Percentiles rank a stretch among this genome's conserved stretches.
phyloP scores from a whole-genome alignment of 176 grass and related monocot genomes.

The Pontederia crassipes region DNA sequence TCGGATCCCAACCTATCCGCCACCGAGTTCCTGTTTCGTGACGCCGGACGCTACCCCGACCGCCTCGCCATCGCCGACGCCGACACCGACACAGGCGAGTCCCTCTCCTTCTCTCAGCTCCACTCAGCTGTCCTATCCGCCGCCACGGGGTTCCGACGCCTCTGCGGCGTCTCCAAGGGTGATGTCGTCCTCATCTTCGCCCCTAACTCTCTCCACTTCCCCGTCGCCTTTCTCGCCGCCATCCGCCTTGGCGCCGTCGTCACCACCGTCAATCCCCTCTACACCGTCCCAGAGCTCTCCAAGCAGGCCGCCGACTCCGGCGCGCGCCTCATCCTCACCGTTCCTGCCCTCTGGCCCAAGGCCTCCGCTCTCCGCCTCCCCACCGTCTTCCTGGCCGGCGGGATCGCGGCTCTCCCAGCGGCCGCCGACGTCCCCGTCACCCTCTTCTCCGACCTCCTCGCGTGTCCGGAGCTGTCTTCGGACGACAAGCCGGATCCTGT shows the following conservation, averaged over 20 bases:
- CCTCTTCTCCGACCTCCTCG: slow-evolving; percentile 46
- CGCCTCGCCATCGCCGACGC: slow-evolving; percentile 54
- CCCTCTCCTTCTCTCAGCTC: slow-evolving; percentile 48
- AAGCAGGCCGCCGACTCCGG: slow-evolving; percentile 59
- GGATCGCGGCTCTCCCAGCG: neutral
- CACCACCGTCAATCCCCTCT: slow-evolving; percentile 76
- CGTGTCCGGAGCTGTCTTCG: slow-evolving; percentile 11
- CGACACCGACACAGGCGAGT: slow-evolving; percentile 17
- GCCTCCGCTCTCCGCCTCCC: slow-evolving; percentile 38
- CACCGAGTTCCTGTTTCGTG: slow-evolving; percentile 40
- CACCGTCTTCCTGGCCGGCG: slow-evolving; percentile 44
- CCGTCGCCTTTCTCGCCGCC: slow-evolving; percentile 60
- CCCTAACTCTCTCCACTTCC: slow-evolving; percentile 70
- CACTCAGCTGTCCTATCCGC: slow-evolving; percentile 34
- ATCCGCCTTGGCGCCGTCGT: slow-evolving; percentile 54
- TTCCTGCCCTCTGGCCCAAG: slow-evolving; percentile 41
- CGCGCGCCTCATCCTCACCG: slow-evolving; percentile 47
- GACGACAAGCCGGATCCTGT: slow-evolving; percentile 37
- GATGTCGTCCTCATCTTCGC: slow-evolving; percentile 63
- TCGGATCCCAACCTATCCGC: slow-evolving; percentile 40
- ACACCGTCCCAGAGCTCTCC: slow-evolving; percentile 51
- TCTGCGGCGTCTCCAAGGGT: slow-evolving; percentile 32
- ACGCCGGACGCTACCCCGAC: slow-evolving; percentile 38
- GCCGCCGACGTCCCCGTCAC: slow-evolving; percentile 19
- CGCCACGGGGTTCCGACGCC: slow-evolving; percentile 38